phyloP scores from a whole-genome alignment of 768 basidiomycete species.

The Calocybe indica region DNA sequence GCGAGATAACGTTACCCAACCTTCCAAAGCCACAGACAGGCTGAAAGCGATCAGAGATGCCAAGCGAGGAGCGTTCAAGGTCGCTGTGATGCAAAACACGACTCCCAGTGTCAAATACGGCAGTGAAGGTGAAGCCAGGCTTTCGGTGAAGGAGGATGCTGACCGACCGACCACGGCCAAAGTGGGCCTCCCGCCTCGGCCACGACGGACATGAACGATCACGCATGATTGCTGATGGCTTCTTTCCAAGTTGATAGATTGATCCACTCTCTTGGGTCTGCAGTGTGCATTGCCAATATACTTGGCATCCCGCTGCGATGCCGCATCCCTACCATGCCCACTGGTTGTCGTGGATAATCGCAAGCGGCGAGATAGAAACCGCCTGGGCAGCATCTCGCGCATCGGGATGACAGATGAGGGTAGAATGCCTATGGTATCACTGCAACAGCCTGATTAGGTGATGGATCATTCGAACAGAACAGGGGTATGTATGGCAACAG shows the following conservation, averaged over 20 bases:
- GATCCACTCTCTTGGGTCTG: background rate
- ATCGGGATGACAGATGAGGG: too few relatives aligned
- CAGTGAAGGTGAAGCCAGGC: background rate
- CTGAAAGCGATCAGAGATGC: slow-evolving; percentile 47
- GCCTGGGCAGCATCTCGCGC: too few relatives aligned
- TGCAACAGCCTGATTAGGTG: too few relatives aligned
- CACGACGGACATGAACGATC: slow-evolving; percentile 14
- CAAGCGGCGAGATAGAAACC: too few relatives aligned
- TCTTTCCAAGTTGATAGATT: slow-evolving; percentile 7
- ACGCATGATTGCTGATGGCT: background rate
- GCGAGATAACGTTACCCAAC: slow-evolving; percentile 11
- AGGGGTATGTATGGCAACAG: background rate
- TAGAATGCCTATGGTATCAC: too few relatives aligned
- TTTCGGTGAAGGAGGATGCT: background rate
- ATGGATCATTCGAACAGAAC: too few relatives aligned
- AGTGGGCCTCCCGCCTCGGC: slow-evolving; percentile 29
- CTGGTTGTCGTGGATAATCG: too few relatives aligned
- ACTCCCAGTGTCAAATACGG: background rate
- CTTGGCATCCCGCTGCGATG: too few relatives aligned
- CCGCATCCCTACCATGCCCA: too few relatives aligned
- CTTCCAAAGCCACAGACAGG: slow-evolving; percentile 38
- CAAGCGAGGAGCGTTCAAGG: slow-evolving; percentile 25
- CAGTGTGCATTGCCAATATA: background rate
- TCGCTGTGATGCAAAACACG: background rate
- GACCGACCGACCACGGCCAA: slow-evolving; percentile 7